Base-by-base conservation (phyloP, 2,329 filamentous ascomycete genomes). In the Whalleya microplaca region DNA sequence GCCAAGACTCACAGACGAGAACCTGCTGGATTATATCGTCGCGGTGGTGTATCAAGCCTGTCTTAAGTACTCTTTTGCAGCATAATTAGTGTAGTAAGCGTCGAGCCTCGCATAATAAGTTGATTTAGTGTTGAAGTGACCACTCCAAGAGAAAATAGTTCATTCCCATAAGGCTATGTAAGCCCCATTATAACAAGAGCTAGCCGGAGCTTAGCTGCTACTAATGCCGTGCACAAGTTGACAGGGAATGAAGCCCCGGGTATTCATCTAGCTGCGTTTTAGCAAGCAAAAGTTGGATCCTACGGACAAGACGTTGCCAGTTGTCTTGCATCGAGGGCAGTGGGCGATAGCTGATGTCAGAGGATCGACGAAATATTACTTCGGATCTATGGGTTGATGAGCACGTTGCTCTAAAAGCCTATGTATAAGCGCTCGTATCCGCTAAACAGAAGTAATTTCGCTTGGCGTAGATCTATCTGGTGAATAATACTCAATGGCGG, bases 401-500 rank as follows among this genome's bases (percentile, higher is more conserved):
- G 10, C 32, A 12, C 14, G 10, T 29, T 37, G 10, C 32, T 37
- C 32, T 12, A 37, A 14, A 16, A 37, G 32, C 32, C 32, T 12
- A 37, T 16, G 14, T n/a, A 37, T 12, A 16, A 12, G 32, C 32
- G 9, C 32, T 12, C 32, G 32, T 37, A 37, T 29, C 23, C 27
- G 43, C n/a, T n/a, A 48, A 42, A 56, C 47, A 21, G 43, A 32
- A 27, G 55, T 41, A 48, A 62, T 59, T 57, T 62, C 53, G 59
- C 48, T 55, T 62, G 58, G 53, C 48, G 59, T 41, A 55, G 56
- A 59, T 57, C 53, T 6, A 21, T 29, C 37, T 43, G 53, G 32
- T 43, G 48, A 58, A 51, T 51, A 51, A 32, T 59, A 19, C 27
- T 23, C 21, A 41, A 61, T 61, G 53, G 58, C 53, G 59, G 58